Evolutionary conservation across 805 yeast species (phyloP).

Genomic region (Sugiyamaella marilandica): DNA sequence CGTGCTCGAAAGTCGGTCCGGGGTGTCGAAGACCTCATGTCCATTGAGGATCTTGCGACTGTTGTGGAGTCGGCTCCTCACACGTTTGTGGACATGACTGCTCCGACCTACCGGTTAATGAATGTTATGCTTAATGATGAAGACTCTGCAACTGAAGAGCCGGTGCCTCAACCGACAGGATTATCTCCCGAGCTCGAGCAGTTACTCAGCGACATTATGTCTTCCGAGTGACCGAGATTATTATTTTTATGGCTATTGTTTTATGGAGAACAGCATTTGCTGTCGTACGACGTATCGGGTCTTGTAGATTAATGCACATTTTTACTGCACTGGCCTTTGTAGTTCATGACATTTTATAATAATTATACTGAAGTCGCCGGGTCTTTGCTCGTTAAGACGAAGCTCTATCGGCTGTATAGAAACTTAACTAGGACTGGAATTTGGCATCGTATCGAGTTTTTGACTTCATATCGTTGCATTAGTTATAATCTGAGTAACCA

Average conservation of each 20-base stretch:
- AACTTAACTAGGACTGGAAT: not conserved
- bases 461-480: conserved; percentile 5
- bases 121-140: conserved; percentile 34
- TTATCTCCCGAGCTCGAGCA: conserved; percentile 4
- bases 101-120: conserved; percentile 33
- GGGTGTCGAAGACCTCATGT: conserved; percentile 34
- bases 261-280: not conserved
- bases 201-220: conserved; percentile 6
- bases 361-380: too few species aligned
- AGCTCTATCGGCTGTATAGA: too few species aligned
- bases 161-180: not conserved
- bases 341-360: too few species aligned
- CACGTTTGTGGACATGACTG: conserved; percentile 32
- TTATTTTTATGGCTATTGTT: not conserved
- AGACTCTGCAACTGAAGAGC: conserved; percentile 15
- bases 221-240: not conserved
- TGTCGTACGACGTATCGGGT: not conserved
- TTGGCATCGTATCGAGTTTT: not conserved
- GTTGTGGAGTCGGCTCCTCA: conserved; percentile 33
- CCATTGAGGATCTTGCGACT: conserved; percentile 33
- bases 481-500: conserved; percentile 10
- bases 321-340: too few species aligned
- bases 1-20: conserved; percentile 49
- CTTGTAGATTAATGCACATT: not conserved
- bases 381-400: too few species aligned